Conservation (phyloP, 1,284 basidiomycete species). For the Fomitopsis palustris region DNA sequence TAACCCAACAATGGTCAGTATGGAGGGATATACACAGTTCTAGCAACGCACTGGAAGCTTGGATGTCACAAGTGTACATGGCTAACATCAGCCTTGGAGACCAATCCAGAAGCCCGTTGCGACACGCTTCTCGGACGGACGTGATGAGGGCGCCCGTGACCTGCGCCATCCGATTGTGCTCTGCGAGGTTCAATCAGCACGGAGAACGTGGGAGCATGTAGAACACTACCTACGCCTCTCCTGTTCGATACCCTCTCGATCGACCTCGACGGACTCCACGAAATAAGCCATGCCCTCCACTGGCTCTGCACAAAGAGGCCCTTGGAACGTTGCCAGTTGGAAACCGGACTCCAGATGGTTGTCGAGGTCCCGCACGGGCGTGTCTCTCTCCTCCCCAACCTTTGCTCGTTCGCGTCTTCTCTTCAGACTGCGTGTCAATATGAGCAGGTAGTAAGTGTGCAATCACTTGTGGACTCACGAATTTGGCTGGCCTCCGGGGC, state of each 20-base stretch:
- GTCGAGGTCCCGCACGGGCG: slow-evolving; percentile 58
- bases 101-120: slow-evolving; percentile 92
- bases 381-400: slow-evolving; percentile 23
- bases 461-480: slow-evolving; percentile 46
- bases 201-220: background rate
- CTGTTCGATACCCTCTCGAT: slow-evolving; percentile 55
- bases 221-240: slow-evolving; percentile 51
- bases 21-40: too few relatives aligned
- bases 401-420: slow-evolving; percentile 42
- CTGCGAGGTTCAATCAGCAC: slow-evolving; percentile 9
- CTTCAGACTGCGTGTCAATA: slow-evolving; percentile 40
- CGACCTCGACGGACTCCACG: slow-evolving; percentile 73
- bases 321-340: slow-evolving; percentile 91
- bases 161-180: slow-evolving; percentile 43
- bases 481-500: slow-evolving; percentile 38
- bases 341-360: slow-evolving; percentile 90
- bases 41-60: slow-evolving; percentile 81
- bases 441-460: background rate
- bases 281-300: slow-evolving; percentile 93
- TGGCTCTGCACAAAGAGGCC: slow-evolving; percentile 94
- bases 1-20: slow-evolving; percentile 1
- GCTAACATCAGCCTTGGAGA: slow-evolving; percentile 95
- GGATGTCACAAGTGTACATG: slow-evolving; percentile 99
- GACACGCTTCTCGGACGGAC: slow-evolving; percentile 84
- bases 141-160: slow-evolving; percentile 90